These are phyloP conservation scores for Hura crepitans DNA, from an alignment of 441 rosid genomes.

Conservation along the genomic window DNA sequence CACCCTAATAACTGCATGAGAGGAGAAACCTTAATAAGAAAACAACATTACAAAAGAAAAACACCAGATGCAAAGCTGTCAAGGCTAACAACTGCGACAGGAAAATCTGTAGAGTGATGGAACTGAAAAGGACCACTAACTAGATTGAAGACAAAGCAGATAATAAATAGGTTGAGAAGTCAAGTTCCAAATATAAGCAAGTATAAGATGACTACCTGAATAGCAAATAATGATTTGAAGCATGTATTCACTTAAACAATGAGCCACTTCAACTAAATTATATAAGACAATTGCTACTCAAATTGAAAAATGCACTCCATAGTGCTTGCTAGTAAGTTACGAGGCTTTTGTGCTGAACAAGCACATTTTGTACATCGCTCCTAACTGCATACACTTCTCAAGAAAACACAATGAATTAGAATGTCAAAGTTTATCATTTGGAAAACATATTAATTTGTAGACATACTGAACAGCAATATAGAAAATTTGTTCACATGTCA, in stretches of 20 bases:
- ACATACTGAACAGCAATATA: background rate
- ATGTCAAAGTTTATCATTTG: background rate
- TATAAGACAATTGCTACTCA: background rate
- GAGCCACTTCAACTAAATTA: background rate
- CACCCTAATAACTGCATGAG: no score
- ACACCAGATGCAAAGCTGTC: no score
- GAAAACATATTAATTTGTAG: background rate
- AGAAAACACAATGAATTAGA: background rate
- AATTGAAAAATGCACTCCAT: background rate
- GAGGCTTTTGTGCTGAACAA: background rate
- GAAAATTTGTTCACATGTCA: background rate
- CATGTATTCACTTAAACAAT: background rate
- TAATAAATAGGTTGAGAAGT: no score
- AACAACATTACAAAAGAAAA: no score
- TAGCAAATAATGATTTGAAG: no score
- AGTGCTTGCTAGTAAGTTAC: background rate
- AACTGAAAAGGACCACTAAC: no score
- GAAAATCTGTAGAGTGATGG: no score
- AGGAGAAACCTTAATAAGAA: no score
- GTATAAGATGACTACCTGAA: no score
- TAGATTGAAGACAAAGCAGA: no score
- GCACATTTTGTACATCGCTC: background rate
- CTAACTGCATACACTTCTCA: background rate
- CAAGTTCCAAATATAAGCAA: no score
- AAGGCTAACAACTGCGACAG: no score